phyloP scores from a whole-genome alignment of 148 eudicot genomes.

The Chenopodium berlandieri region DNA sequence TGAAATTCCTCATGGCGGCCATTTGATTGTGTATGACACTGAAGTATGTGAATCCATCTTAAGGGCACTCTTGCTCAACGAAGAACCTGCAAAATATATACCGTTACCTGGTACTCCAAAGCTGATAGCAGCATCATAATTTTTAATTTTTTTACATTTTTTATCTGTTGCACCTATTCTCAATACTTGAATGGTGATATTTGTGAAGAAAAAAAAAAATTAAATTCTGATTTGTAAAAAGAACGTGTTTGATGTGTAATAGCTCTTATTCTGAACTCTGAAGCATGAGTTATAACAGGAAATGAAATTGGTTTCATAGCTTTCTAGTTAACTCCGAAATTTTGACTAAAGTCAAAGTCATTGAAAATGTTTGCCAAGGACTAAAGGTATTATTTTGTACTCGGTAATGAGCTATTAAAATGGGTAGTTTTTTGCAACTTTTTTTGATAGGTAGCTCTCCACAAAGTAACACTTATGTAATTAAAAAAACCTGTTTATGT shows the following conservation, averaged over 20 bases:
- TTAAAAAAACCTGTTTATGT: no score
- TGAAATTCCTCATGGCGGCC: slow-evolving; percentile 65
- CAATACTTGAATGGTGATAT: slow-evolving; percentile 21
- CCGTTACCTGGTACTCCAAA: slow-evolving; percentile 33
- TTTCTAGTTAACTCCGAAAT: background rate
- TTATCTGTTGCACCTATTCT: slow-evolving; percentile 1
- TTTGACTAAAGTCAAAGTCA: no score
- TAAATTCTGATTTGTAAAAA: slow-evolving; percentile 10
- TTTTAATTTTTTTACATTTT: background rate
- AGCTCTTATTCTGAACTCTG: background rate
- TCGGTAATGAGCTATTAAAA: no score
- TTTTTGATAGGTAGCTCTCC: no score
- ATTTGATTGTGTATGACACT: slow-evolving; percentile 49
- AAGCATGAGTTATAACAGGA: background rate
- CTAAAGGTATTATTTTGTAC: no score
- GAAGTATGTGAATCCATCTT: slow-evolving; percentile 48
- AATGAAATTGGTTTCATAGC: background rate
- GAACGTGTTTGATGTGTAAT: slow-evolving; percentile 17
- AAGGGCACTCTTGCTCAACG: slow-evolving; percentile 46
- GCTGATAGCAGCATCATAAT: slow-evolving; percentile 25
- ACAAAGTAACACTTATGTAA: no score
- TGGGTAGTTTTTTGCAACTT: no score
- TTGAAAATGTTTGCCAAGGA: no score
- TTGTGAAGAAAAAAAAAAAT: slow-evolving; percentile 27
- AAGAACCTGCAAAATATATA: slow-evolving; percentile 31